A percentile compares a stretch with the other conserved stretches of the same genome.
Evolutionary conservation across 2,329 filamentous ascomycete genomes (phyloP).

Genomic region (Lasiodiplodia gonubiensis): DNA sequence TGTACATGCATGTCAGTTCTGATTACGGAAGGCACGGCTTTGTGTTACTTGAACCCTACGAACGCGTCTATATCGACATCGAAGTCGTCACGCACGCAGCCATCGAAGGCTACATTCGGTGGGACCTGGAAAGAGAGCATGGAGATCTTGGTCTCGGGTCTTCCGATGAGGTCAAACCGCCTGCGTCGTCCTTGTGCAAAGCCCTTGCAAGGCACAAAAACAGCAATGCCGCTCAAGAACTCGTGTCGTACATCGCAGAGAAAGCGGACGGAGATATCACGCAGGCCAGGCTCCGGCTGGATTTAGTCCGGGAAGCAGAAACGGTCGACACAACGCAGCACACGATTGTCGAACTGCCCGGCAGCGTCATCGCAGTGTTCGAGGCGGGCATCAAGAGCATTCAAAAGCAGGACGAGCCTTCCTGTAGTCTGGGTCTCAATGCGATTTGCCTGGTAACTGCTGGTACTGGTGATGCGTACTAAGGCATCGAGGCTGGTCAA

Average conservation of each 20-base stretch:
- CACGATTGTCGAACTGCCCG: not conserved
- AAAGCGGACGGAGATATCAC: not conserved
- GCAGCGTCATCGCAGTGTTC: not conserved
- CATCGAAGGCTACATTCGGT: not conserved
- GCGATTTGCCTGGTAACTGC: not conserved
- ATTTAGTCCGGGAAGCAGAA: not conserved
- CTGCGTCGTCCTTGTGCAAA: not conserved
- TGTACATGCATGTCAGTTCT: not conserved
- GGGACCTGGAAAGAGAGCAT: not conserved
- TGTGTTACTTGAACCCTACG: not conserved
- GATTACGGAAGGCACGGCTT: not conserved
- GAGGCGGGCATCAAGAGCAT: not conserved
- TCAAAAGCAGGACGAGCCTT: not conserved
- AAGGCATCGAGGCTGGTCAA: not conserved
- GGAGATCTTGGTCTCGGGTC: not conserved
- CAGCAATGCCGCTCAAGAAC: not conserved
- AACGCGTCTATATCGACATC: not conserved
- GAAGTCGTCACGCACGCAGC: no score
- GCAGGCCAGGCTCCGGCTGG: not conserved
- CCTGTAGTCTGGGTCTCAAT: not conserved
- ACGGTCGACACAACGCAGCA: not conserved
- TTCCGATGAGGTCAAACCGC: not conserved
- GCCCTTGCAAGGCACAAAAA: not conserved
- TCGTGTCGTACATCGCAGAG: not conserved
- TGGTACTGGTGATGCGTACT: not conserved